Evolutionary conservation across 345 rosid genomes (phyloP), one percentile per base, ranked within the genome.

Genomic region (Eutrema heterophyllum): DNA sequence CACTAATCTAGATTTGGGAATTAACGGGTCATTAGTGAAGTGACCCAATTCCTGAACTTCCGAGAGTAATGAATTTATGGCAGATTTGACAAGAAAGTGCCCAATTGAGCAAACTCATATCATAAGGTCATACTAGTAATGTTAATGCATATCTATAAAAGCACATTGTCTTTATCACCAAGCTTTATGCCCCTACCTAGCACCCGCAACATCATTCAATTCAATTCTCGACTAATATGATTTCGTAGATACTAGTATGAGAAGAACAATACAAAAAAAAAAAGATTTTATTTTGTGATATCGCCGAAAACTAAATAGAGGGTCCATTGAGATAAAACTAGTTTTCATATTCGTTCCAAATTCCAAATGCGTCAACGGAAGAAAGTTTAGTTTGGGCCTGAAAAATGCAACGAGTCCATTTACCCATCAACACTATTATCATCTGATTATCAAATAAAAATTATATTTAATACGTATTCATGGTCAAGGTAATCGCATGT

Each of bases 151-250:
- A 61, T 15, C 49, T 68, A 56, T 55, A 68, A 68, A 68, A 68
- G 43, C 64, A 43, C 13, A 43, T 33, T 51, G 74, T 69, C 79
- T 48, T 51, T 68, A n/a, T 68, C 69, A 68, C 68, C 8, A 38
- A 21, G 27, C 68, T 50, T 67, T 74, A 73, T 64, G 8, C 71
- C 59, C 43, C 71, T 55, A 74, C 61, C 78, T 59, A 74, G 53
- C 79, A 41, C 49, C 63, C 73, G 9, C 44, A 29, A 50, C 54
- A 59, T 61, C 61, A 59, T 60, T 75, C 64, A 68, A 68, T 60
- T 52, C 56, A 26, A 59, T 48, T 50, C 54, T 51, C 32, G 2
- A 9, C 33, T 51, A 60, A 7, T 60, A 68, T 68, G 41, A 10
- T 16, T 66, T 36, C 41, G 36, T 64, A 63, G 9, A 41, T 18